Conservation (phyloP, 1,284 basidiomycete species). For the Irpex rosettiformis region DNA sequence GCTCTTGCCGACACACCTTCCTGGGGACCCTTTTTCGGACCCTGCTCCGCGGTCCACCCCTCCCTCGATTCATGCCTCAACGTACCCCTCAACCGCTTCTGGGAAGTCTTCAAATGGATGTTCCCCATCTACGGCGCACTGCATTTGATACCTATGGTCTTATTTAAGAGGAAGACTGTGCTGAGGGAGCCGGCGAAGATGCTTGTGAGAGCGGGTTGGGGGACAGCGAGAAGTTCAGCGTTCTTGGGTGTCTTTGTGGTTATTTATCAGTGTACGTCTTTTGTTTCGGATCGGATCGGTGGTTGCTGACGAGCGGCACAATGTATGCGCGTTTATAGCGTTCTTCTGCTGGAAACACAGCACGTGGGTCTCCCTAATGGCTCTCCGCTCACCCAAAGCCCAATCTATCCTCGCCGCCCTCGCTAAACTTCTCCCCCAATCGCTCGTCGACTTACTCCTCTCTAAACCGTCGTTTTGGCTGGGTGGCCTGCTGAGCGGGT, state of each 20-base stretch:
- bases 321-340: conserved; percentile 34
- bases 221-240: conserved; percentile 82
- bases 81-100: conserved; percentile 73
- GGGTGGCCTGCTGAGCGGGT: conserved; percentile 72
- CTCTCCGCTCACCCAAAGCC: conserved; percentile 18
- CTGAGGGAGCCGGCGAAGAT: conserved; percentile 59
- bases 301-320: neutral
- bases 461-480: conserved; percentile 75
- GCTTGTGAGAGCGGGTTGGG: conserved; percentile 62
- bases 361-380: conserved; percentile 46
- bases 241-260: conserved; percentile 87
- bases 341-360: conserved; percentile 76
- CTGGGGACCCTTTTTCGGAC: conserved; percentile 57
- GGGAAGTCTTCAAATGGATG: conserved; percentile 85
- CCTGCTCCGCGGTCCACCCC: conserved; percentile 78
- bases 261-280: conserved; percentile 74
- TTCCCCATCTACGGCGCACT: conserved; percentile 84
- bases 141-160: conserved; percentile 82
- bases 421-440: conserved; percentile 38
- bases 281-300: neutral
- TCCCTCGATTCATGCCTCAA: conserved; percentile 67
- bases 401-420: conserved; percentile 19
- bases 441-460: conserved; percentile 52
- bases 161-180: conserved; percentile 71
- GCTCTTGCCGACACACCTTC: conserved; percentile 31